These are phyloP conservation scores for Leishmania guyanensis DNA, from an alignment of 208 protist genomes.

Conservation along the genomic window DNA sequence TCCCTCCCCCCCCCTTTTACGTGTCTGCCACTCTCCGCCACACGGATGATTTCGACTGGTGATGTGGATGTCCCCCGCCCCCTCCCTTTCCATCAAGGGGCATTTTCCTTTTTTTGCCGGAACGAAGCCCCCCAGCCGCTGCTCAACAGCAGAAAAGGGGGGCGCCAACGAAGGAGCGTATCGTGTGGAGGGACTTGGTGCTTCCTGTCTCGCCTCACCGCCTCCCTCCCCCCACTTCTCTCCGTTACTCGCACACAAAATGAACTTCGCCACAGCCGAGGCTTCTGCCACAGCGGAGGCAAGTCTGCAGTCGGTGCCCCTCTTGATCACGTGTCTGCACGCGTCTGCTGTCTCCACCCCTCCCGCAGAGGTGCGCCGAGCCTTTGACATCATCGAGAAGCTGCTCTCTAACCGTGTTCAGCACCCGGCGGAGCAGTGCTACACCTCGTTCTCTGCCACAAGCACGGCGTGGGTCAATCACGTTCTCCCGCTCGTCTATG, in stretches of 20 bases:
- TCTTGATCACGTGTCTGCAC: conserved; percentile 6
- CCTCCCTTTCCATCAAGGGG: not conserved
- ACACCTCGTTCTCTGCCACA: conserved; percentile 20
- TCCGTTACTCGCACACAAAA: not conserved
- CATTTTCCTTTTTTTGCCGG: not conserved
- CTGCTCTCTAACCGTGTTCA: conserved; percentile 24
- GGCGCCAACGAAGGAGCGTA: not conserved
- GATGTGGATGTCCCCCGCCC: not conserved
- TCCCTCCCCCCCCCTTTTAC: not conserved
- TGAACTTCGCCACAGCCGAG: not conserved
- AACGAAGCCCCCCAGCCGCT: not conserved
- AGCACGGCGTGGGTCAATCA: conserved; percentile 23
- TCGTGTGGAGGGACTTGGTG: too few relatives aligned
- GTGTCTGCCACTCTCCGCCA: not conserved
- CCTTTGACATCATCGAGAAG: conserved; percentile 9
- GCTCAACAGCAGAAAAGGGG: not conserved
- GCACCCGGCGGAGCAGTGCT: not conserved
- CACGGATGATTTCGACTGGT: not conserved
- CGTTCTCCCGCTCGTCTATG: conserved; percentile 33
- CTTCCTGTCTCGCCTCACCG: too few relatives aligned
- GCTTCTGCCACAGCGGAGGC: not conserved
- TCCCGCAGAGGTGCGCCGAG: not conserved
- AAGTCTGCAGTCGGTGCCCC: not conserved
- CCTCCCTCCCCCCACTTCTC: not conserved
- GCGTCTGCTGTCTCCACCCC: not conserved